Conservation (phyloP, 306 rosid species). For the Pyrus pyrifolia region DNA sequence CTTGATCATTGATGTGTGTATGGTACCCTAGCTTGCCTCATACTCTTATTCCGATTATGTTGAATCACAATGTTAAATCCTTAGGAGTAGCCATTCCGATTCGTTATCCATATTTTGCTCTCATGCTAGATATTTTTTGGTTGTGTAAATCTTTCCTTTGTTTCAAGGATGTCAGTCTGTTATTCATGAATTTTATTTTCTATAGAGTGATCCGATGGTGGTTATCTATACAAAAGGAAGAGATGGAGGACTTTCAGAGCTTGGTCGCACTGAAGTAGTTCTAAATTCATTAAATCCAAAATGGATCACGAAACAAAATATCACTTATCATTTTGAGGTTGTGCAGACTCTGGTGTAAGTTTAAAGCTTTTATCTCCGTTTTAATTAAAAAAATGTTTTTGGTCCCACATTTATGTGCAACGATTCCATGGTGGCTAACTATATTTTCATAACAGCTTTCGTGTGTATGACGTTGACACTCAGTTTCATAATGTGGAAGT, state of each 20-base stretch:
- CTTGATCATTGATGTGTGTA: not conserved
- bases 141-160: slow-evolving; percentile 14
- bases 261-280: slow-evolving; percentile 89
- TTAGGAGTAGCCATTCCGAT: too few species aligned
- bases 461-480: slow-evolving; percentile 76
- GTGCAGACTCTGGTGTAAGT: slow-evolving; percentile 94
- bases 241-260: slow-evolving; percentile 76
- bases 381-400: slow-evolving; percentile 17
- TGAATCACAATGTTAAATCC: not conserved
- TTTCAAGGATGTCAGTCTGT: slow-evolving; percentile 4
- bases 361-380: slow-evolving; percentile 27
- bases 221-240: slow-evolving; percentile 64
- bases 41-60: not conserved
- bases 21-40: not conserved
- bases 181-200: slow-evolving; percentile 14
- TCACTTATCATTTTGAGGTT: slow-evolving; percentile 79
- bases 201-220: slow-evolving; percentile 92
- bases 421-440: not conserved
- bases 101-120: not conserved
- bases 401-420: slow-evolving; percentile 22
- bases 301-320: slow-evolving; percentile 72
- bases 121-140: slow-evolving; percentile 5
- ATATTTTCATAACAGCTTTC: slow-evolving; percentile 58
- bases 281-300: slow-evolving; percentile 73
- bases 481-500: slow-evolving; percentile 72